phyloP scores from a whole-genome alignment of 352 stramenopile species.

The Pythium sukuiense region DNA sequence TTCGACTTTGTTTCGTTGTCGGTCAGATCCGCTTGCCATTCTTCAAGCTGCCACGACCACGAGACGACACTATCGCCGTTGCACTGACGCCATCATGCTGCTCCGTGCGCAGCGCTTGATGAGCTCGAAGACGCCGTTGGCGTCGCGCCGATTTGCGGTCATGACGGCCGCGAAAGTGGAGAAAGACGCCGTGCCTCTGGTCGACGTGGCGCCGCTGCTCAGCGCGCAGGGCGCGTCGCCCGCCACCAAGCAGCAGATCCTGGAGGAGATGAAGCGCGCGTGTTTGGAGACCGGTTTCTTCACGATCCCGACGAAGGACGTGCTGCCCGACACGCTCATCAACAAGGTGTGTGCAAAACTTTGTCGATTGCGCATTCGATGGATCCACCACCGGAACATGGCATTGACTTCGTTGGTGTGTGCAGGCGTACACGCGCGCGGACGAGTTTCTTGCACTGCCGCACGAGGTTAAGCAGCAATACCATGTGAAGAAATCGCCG shows the following conservation, averaged over 20 bases:
- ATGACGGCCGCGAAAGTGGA: constrained; percentile 58
- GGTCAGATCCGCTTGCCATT: constrained; percentile 4
- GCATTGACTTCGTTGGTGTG: not conserved
- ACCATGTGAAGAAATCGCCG: constrained; percentile 73
- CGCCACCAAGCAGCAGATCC: constrained; percentile 40
- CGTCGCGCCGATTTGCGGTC: constrained; percentile 21
- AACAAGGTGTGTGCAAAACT: constrained; percentile 28
- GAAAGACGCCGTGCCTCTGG: constrained; percentile 54
- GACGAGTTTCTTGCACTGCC: constrained; percentile 75
- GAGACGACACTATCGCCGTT: not conserved
- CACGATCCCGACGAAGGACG: constrained; percentile 63
- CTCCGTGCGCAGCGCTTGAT: constrained; percentile 11
- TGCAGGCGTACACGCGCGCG: constrained; percentile 53
- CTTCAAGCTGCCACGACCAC: not conserved
- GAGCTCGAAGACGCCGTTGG: constrained; percentile 17
- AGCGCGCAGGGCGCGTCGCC: constrained; percentile 10
- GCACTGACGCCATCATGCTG: constrained; percentile 11
- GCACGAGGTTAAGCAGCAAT: constrained; percentile 61
- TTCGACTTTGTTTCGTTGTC: too few species aligned
- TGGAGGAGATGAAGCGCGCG: constrained; percentile 56
- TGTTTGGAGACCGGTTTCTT: constrained; percentile 75
- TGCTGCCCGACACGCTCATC: constrained; percentile 56
- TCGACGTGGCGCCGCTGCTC: constrained; percentile 68
- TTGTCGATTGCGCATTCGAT: not conserved
- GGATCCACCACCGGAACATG: not conserved